These are phyloP conservation scores for Saturnispora gosingensis DNA, from an alignment of 805 yeast genomes.

Conservation along the genomic window DNA sequence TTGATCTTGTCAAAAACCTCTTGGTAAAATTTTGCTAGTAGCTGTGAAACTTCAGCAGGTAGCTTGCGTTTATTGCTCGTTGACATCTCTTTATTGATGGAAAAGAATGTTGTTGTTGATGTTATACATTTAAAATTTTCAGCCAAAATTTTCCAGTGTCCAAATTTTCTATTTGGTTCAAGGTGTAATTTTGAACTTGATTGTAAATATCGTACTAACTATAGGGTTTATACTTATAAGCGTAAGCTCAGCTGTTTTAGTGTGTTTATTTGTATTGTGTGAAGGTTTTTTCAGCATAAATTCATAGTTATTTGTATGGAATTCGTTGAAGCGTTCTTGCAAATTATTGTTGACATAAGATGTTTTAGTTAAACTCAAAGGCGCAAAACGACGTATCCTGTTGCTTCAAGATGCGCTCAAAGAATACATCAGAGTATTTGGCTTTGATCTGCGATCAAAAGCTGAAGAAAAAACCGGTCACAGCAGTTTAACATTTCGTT, in stretches of 20 bases:
- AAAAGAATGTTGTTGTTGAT: background rate
- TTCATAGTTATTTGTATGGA: too few species aligned
- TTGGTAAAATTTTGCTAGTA: conserved; percentile 8
- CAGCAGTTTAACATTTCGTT: too few species aligned
- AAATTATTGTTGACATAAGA: too few species aligned
- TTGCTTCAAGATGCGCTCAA: too few species aligned
- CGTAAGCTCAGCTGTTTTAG: background rate
- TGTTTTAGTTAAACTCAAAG: too few species aligned
- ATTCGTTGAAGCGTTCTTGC: too few species aligned
- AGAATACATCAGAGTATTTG: too few species aligned
- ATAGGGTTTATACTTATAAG: background rate
- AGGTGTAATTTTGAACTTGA: background rate
- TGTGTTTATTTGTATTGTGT: too few species aligned
- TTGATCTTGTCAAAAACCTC: conserved; percentile 7
- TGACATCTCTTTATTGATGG: background rate
- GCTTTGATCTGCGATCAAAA: too few species aligned
- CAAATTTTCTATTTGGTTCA: background rate
- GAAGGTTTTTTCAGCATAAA: too few species aligned
- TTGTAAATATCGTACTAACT: background rate
- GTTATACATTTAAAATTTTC: background rate
- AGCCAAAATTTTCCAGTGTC: background rate
- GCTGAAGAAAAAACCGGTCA: too few species aligned
- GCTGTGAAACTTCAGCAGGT: background rate
- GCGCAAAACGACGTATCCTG: too few species aligned
- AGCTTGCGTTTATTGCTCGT: background rate